Base-by-base conservation (phyloP, 2,329 filamentous ascomycete species). In the Aschersonia sp. region DNA sequence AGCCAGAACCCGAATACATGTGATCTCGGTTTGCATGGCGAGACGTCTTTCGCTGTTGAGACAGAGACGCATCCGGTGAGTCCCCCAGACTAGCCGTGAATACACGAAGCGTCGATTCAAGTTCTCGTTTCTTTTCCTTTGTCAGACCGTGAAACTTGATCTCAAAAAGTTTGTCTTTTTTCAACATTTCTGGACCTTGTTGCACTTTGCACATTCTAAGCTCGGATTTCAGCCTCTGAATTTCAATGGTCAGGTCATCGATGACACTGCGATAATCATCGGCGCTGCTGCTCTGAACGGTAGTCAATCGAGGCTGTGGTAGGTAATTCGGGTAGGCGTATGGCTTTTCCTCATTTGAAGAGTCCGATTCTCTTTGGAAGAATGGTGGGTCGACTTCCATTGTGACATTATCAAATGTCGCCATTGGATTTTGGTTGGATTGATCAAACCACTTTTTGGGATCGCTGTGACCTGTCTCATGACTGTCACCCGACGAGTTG, bases 221-320 rank as follows among this genome's bases (percentile, higher is more conserved):
- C 56, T 81, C 79, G 54, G 83, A 80, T 65, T 82, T 89, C 51
- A 94, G 62, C 46, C 79, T 82, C 60, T 87, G 85, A 59, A 92
- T 94, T 59, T 89, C 84, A 30, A 94, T 70, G 0, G 87, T 94
- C 50, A 94, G 64, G 59, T 94, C 88, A 56, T 94, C 87, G 45
- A 94, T 94, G 12, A 94, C 85, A 54, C 84, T 84, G 44, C 87
- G 74, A 51, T 80, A 89, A 48, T 89, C 86, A 49, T 85, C 85
- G 31, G 77, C 79, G 46, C 80, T 82, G 58, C 78, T 85, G 58
- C 65, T 77, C 28, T 63, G 75, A 3, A 66, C 65, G 40, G 59
- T 50, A 0, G 58, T 56, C 4, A 63, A 62, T 5, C 61, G 62
- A 0, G 65, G 54, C 0, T 55, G 60, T 3, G 41, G 55, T 20